A percentile compares a stretch with the other conserved stretches of the same genome.
Evolutionary conservation across 352 stramenopile genomes (phyloP).

Genomic region (Globisporangium apiculatum): DNA sequence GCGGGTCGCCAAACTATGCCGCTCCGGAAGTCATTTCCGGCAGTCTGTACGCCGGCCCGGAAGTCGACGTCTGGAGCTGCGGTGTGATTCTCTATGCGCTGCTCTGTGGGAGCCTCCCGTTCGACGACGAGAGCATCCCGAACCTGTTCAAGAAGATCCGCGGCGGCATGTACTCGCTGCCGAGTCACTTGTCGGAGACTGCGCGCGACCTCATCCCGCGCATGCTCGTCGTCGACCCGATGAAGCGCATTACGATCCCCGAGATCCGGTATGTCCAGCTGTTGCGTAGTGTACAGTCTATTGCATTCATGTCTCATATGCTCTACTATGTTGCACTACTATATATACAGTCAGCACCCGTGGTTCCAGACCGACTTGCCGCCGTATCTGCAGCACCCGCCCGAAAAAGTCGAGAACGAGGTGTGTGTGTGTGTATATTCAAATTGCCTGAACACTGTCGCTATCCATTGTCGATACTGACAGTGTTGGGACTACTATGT

Average conservation of each 20-base stretch:
- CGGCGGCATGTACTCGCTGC: slow-evolving; percentile 97
- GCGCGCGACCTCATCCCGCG: slow-evolving; percentile 95
- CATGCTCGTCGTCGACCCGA: slow-evolving; percentile 99
- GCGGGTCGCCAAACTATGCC: slow-evolving; percentile 98
- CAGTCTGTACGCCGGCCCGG: slow-evolving; percentile 96
- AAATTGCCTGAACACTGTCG: not conserved
- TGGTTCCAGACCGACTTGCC: slow-evolving; percentile 99
- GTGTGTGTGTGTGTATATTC: slow-evolving; percentile 20
- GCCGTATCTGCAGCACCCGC: slow-evolving; percentile 94
- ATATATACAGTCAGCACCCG: slow-evolving; percentile 75
- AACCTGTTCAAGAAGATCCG: slow-evolving; percentile 99
- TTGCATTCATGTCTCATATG: not conserved
- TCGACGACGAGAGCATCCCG: slow-evolving; percentile 98
- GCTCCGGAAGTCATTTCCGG: slow-evolving; percentile 98
- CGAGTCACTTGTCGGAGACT: slow-evolving; percentile 94
- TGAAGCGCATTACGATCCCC: slow-evolving; percentile 98
- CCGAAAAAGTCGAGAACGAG: slow-evolving; percentile 95
- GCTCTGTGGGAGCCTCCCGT: slow-evolving; percentile 96
- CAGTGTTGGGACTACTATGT: not conserved
- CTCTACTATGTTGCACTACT: too few species aligned
- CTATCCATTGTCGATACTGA: too few species aligned
- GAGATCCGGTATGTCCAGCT: slow-evolving; percentile 86
- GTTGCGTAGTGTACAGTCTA: not conserved
- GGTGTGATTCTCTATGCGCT: slow-evolving; percentile 99
- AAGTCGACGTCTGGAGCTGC: slow-evolving; percentile 99